Evolutionary conservation across 768 basidiomycete species (phyloP), one percentile per base, ranked within the genome.

Genomic region (Amanita rubescens): DNA sequence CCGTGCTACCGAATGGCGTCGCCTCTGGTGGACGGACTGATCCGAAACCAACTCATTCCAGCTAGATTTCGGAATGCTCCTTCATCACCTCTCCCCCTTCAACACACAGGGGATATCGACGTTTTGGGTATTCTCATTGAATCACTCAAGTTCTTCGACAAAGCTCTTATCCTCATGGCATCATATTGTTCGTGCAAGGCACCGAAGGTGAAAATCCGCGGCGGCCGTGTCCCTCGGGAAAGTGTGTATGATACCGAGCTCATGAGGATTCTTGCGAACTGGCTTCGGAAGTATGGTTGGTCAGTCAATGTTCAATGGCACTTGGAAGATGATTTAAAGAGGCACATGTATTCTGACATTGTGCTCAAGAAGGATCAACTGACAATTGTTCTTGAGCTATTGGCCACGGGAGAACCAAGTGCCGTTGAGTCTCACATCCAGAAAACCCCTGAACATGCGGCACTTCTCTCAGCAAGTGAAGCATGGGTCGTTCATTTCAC

Each of bases 401-500:
- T 57, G 51, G 56, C 51, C 19, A 48, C 51, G 22, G 56, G 14
- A 57, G 56, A 57, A 43, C 46, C 35, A 53, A 24, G 22, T 27
- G 49, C 37, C 38, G 41, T 57, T 34, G 19, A 44, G 35, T 47
- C 37, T 30, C 56, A 54, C 47, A 57, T 57, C 45, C 24, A 46
- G 47, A 49, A 50, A 53, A 50, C 53, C 32, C 52, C 41, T 35
- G 45, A 49, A 49, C 43, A 54, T 49, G 49, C 41, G 47, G 39
- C 22, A 22, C 45, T 54, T 49, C 37, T 53, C 33, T 57, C 39
- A 15, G 56, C 56, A 49, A 35, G 54, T 30, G 56, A 57, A 44
- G 56, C 56, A 33, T 57, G 56, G 56, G 51, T 53, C 22, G 44
- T 57, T 38, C 56, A 57, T 30, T 57, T 57, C 56, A 57, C 56